Base-by-base conservation (phyloP, 1,139 yeast genomes). In the Yamadazyma diospyri region DNA sequence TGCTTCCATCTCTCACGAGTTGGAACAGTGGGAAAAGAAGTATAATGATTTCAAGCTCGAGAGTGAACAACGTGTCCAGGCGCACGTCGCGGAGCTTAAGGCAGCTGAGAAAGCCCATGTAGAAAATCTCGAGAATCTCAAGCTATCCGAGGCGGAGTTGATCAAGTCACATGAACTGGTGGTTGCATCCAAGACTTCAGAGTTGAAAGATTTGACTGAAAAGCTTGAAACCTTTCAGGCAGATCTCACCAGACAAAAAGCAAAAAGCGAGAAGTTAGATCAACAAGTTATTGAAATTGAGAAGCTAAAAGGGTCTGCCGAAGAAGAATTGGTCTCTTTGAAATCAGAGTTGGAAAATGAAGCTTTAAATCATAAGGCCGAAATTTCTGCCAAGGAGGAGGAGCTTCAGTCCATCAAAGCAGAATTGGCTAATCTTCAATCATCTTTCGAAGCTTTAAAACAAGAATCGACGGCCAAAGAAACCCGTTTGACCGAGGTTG, bases 21-120 rank as follows among this genome's bases (percentile, higher is more conserved):
- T 39, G 3, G 34, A 25, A 23, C 15, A 6, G 4, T 35, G 31
- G 37, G 22, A 30, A 15, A 11, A 23, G 15, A 35, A 33, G 24
- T 33, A 25, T 21, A 6, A n/a, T 25, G 17, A 16, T n/a, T 32
- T 29, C 21, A 30, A 32, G 25, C 9, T 12, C 11, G 23, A 25
- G 18, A 27, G 26, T 13, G 25, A 31, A 11, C 6, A 4, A 6
- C 22, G 15, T 3, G 23, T 34, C 11, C 7, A 30, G 11, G 17
- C 22, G 2, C 30, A 34, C 26, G 9, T 29, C 7, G 17, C 21
- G 4, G 12, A 23, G 9, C 17, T 32, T 6, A 10, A 12, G 5
- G 14, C 4, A 5, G 18, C 31, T 3, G 23, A 35, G 16, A 14
- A 20, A 11, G n/a, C 13, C 7, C 34, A 20, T 16, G 10, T 31